phyloP scores from a whole-genome alignment of 2,329 filamentous ascomycete species.

The Sporothrix inflata region DNA sequence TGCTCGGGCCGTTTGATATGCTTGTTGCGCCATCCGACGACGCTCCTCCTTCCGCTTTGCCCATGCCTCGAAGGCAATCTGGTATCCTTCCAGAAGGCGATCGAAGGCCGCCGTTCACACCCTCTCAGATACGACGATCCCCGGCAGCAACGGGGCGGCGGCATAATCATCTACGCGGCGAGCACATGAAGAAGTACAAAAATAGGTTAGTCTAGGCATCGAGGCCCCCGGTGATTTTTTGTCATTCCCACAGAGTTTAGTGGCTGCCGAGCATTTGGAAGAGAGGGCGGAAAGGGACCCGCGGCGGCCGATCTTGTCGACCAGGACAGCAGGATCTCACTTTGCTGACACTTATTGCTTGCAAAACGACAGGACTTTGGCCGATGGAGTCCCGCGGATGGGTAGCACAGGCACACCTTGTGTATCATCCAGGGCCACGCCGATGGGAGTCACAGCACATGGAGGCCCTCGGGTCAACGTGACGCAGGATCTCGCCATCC shows the following conservation, averaged over 20 bases:
- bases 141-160: neutral
- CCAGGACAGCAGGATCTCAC: conserved; percentile 6
- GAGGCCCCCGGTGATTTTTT: neutral
- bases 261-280: neutral
- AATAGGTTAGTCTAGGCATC: neutral
- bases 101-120: neutral
- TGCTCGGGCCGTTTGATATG: conserved; percentile 17
- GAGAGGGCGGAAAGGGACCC: neutral
- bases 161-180: neutral
- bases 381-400: neutral
- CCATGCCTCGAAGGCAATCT: neutral
- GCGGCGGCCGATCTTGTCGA: neutral
- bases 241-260: neutral
- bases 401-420: neutral
- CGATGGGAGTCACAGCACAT: conserved; percentile 4
- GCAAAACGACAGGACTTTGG: neutral
- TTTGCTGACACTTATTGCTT: conserved; percentile 8
- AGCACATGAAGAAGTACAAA: neutral
- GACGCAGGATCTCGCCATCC: neutral
- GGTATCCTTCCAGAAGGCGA: conserved; percentile 10
- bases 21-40: conserved; percentile 7
- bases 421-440: neutral
- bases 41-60: neutral
- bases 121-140: neutral
- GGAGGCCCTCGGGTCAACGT: neutral